phyloP scores from a whole-genome alignment of 306 rosid genomes.

The Vigna mungo region DNA sequence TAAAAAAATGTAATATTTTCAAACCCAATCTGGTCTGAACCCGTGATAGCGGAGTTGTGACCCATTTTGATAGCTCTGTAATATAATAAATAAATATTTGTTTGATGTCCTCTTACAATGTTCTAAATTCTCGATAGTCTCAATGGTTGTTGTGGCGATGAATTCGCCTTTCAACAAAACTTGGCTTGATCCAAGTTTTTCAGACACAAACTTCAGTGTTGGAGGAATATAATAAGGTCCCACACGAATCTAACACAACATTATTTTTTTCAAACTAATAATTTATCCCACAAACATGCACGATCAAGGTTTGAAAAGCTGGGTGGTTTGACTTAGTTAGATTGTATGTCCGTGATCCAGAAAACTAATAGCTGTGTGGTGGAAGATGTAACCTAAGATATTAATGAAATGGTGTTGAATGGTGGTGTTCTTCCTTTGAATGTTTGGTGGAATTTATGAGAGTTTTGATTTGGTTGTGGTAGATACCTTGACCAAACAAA shows the following conservation, averaged over 20 bases:
- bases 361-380: slow-evolving; percentile 40
- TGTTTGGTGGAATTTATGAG: slow-evolving; percentile 38
- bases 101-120: slow-evolving; percentile 61
- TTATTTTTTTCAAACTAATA: slow-evolving; percentile 15
- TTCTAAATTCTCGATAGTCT: slow-evolving; percentile 53
- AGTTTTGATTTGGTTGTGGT: slow-evolving; percentile 20
- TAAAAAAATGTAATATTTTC: too few relatives aligned
- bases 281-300: background rate
- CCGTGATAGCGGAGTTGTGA: too few relatives aligned
- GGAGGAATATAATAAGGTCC: slow-evolving; percentile 37
- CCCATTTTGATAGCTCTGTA: too few relatives aligned
- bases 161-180: slow-evolving; percentile 49
- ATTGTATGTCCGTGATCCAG: slow-evolving; percentile 44
- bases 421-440: slow-evolving; percentile 30
- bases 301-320: background rate
- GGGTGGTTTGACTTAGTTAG: background rate
- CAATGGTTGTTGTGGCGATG: slow-evolving; percentile 30
- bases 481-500: slow-evolving; percentile 6
- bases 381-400: slow-evolving; percentile 38
- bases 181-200: slow-evolving; percentile 48
- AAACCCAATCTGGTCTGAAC: too few relatives aligned
- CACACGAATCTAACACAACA: slow-evolving; percentile 33
- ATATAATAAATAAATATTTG: slow-evolving; percentile 27
- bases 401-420: slow-evolving; percentile 13
- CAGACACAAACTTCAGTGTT: slow-evolving; percentile 43